Evolutionary conservation across 768 basidiomycete species (phyloP), one percentile per base, ranked within the genome.

Genomic region (Dendrothele bispora): DNA sequence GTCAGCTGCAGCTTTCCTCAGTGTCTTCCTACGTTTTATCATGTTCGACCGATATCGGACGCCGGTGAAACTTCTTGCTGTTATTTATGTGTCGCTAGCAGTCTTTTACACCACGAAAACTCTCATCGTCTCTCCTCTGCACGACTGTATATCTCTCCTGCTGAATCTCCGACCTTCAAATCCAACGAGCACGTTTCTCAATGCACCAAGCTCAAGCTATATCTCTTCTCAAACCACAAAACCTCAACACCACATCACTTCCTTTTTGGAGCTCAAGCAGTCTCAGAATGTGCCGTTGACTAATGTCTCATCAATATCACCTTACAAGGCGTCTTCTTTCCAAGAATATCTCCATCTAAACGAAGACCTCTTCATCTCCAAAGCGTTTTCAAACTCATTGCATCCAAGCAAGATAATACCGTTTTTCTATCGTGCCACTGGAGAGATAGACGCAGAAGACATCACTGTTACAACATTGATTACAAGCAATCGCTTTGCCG

Each of bases 401-500:
- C 78, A 79, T 29, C 90, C 91, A 1, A 84, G 78, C 58, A 82
- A 82, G 53, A 80, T 91, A 45, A 74, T 89, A 18, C 91, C 91
- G 0, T 94, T 84, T 68, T 91, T 86, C 65, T 90, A 88, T 61
- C 79, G 80, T 43, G 88, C 86, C 2, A 72, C 74, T 10, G 78
- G 75, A 2, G 55, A 59, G 10, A 77, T 84, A 52, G 73, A 81
- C 39, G 56, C 65, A 25, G 77, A 85, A 29, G 90, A 91, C 52
- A 82, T 94, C 43, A 93, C 91, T 2, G 82, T 94, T 46, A 88
- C 91, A 1, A 94, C 91, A 0, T 74, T 92, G 26, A 84, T 93
- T 28, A 93, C 91, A 2, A 81, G 79, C 58, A 86, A 88, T 55
- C 77, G 91, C 15, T 86, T 91, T 63, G 71, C 80, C 37, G 86